These are phyloP conservation scores for Xylariomycetidae sp. DNA, from an alignment of 2,329 filamentous ascomycete species.

Conservation along the genomic window DNA sequence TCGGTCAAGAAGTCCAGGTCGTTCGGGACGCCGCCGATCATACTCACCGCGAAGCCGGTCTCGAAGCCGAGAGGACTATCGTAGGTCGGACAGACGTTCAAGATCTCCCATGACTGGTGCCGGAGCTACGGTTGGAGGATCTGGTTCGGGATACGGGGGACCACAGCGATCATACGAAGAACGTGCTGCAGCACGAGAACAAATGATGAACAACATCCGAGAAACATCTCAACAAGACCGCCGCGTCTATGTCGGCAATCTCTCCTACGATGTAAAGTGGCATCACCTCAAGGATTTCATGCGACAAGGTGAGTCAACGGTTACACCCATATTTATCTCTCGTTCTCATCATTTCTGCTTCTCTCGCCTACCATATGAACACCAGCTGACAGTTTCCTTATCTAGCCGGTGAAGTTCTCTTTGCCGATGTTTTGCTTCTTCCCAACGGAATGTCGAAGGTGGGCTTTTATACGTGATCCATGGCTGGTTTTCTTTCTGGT, in stretches of 20 bases:
- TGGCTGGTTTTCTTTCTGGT: conserved; percentile 78
- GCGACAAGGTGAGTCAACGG: conserved; percentile 78
- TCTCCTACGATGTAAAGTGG: conserved; percentile 99
- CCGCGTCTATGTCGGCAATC: conserved; percentile 97
- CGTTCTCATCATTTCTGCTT: conserved; percentile 16
- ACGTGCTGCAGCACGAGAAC: conserved; percentile 75
- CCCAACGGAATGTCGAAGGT: conserved; percentile 99
- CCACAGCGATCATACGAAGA: conserved; percentile 80
- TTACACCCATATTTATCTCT: conserved; percentile 14
- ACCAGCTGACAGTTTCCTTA: too few relatives aligned
- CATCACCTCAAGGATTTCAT: conserved; percentile 99
- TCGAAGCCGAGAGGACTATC: conserved; percentile 72
- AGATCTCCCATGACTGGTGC: conserved; percentile 83
- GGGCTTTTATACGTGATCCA: conserved; percentile 86
- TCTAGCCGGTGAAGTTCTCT: conserved; percentile 96
- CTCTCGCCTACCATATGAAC: too few relatives aligned
- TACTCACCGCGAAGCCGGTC: conserved; percentile 78
- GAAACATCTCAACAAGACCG: conserved; percentile 98
- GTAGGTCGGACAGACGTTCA: conserved; percentile 69
- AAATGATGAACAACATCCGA: conserved; percentile 92
- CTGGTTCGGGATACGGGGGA: conserved; percentile 61
- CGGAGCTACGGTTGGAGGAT: conserved; percentile 65
- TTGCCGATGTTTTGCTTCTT: conserved; percentile 98
- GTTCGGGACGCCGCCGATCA: conserved; percentile 64
- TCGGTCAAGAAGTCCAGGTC: conserved; percentile 79